Evolutionary conservation across 768 basidiomycete genomes (phyloP).

Genomic region (Lentinula lateritia): DNA sequence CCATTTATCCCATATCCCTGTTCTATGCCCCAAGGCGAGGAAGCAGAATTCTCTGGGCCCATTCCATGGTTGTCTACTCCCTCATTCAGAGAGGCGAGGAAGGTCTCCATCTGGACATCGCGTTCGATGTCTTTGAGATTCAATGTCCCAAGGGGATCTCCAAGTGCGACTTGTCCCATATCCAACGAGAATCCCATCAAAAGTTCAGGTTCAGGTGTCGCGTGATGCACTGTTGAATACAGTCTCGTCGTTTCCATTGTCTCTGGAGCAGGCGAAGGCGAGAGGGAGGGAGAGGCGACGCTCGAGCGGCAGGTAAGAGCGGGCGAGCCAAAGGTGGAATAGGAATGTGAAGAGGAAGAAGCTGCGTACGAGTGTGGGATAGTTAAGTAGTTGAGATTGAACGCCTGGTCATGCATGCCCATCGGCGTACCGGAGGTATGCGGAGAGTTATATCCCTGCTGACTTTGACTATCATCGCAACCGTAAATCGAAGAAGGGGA

Average conservation of each 20-base stretch:
- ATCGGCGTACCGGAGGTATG: neutral
- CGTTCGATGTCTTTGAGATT: neutral
- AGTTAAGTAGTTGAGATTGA: neutral
- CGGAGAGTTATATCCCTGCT: neutral
- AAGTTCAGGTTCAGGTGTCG: neutral
- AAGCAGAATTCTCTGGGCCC: neutral
- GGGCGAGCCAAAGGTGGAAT: neutral
- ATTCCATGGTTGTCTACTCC: neutral
- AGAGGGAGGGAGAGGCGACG: neutral
- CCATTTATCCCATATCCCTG: neutral
- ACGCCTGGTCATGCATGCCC: neutral
- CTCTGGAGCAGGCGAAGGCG: slow-evolving; percentile 1
- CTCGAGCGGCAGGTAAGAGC: neutral
- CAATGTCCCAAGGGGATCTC: neutral
- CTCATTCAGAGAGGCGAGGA: neutral
- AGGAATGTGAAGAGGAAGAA: neutral
- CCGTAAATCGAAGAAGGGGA: neutral
- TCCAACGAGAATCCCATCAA: neutral
- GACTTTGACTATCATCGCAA: neutral
- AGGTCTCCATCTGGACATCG: neutral
- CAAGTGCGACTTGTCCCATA: neutral
- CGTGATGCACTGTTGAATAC: neutral
- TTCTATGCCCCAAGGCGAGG: neutral
- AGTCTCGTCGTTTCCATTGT: neutral
- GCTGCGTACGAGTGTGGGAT: neutral